phyloP scores from a whole-genome alignment of 345 rosid genomes.

The Psidium friedrichsthalianum region DNA sequence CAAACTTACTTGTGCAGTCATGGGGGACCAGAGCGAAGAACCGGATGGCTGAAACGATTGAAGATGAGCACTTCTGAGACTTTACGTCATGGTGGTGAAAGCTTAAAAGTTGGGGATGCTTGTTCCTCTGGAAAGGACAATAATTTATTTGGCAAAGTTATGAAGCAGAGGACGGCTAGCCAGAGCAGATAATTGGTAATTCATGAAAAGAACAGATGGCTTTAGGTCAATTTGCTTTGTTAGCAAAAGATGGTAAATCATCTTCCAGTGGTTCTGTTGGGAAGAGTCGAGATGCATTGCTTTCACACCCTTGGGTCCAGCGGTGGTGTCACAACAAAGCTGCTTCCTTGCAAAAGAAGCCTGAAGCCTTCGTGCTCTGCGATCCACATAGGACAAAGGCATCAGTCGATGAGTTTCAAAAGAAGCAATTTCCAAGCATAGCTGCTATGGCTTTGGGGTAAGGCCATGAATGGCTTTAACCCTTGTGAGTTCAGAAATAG shows the following conservation, averaged over 20 bases:
- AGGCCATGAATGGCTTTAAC: constrained; percentile 53
- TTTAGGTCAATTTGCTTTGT: constrained; percentile 3
- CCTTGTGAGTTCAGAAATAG: constrained; percentile 43
- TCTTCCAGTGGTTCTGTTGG: constrained; percentile 10
- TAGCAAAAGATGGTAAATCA: constrained; percentile 13
- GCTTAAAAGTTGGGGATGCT: constrained; percentile 26
- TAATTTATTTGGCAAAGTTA: constrained; percentile 24
- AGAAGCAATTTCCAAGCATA: constrained; percentile 72
- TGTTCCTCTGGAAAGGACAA: constrained; percentile 24
- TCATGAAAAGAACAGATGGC: constrained; percentile 11
- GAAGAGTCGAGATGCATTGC: constrained; percentile 20
- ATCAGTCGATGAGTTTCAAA: constrained; percentile 13
- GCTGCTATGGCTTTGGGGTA: constrained; percentile 98
- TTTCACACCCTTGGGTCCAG: constrained; percentile 50
- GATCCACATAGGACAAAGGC: constrained; percentile 31
- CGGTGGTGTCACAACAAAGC: constrained; percentile 50
- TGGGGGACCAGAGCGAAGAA: constrained; percentile 30
- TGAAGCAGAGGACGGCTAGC: constrained; percentile 17
- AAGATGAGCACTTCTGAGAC: constrained; percentile 28
- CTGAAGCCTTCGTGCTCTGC: constrained; percentile 9
- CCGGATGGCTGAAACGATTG: constrained; percentile 80
- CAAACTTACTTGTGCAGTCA: constrained; percentile 7
- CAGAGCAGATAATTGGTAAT: constrained; percentile 10
- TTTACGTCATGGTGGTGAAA: constrained; percentile 30
- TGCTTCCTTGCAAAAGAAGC: constrained; percentile 9